Percentiles rank a stretch among this genome's conserved stretches.
Evolutionary conservation across 1,284 basidiomycete genomes (phyloP).

Genomic region (Boletellus deceptivus): DNA sequence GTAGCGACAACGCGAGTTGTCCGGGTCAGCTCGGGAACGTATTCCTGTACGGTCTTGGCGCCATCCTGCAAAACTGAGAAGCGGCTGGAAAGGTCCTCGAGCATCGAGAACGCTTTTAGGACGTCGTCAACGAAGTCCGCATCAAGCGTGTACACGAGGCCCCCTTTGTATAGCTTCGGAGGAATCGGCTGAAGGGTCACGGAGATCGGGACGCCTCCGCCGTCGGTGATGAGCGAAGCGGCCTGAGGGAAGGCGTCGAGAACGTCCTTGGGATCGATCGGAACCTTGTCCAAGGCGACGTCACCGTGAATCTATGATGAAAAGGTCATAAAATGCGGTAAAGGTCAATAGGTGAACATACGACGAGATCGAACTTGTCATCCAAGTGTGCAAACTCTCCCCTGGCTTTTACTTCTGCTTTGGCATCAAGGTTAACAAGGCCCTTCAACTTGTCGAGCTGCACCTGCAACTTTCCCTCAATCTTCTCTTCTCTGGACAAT

Average conservation of each 20-base stretch:
- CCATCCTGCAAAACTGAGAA: not conserved
- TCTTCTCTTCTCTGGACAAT: not conserved
- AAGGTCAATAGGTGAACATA: not conserved
- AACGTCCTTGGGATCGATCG: not conserved
- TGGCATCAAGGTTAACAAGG: not conserved
- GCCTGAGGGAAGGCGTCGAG: not conserved
- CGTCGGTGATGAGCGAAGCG: not conserved
- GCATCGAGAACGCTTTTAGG: not conserved
- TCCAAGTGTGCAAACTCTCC: not conserved
- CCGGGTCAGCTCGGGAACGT: not conserved
- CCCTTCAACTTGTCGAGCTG: not conserved
- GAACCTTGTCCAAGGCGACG: not conserved
- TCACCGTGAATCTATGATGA: not conserved
- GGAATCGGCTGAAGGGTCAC: not conserved
- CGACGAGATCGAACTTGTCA: constrained; percentile 1
- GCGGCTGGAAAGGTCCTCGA: not conserved
- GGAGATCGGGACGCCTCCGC: not conserved
- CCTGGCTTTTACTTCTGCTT: not conserved
- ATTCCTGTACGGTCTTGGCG: not conserved
- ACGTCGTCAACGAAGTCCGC: not conserved
- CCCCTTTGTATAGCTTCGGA: not conserved
- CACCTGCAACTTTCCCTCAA: not conserved
- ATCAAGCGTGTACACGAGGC: not conserved
- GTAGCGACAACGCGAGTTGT: not conserved
- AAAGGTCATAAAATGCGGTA: not conserved